Evolutionary conservation across 1,139 yeast species (phyloP).

Genomic region (Zygosaccharomyces pseudobailii): DNA sequence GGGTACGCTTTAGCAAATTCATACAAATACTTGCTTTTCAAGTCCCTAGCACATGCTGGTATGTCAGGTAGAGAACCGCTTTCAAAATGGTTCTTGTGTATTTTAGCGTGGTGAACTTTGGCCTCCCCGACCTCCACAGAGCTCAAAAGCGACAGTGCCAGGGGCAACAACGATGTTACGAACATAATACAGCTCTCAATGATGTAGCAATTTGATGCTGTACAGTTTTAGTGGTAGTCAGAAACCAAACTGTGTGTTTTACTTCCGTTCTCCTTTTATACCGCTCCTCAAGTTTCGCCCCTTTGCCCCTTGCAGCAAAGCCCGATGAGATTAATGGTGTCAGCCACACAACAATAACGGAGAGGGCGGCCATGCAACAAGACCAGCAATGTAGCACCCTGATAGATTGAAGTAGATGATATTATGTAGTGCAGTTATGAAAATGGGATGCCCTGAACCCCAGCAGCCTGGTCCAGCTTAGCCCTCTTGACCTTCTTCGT

Average conservation of each 20-base stretch:
- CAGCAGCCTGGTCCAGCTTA: constrained; percentile 28
- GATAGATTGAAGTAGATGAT: too few species aligned
- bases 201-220: background rate
- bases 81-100: constrained; percentile 49
- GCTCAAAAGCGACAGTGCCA: constrained; percentile 51
- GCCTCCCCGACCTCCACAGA: constrained; percentile 46
- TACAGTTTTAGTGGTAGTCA: background rate
- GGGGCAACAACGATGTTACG: constrained; percentile 69
- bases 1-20: constrained; percentile 46
- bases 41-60: constrained; percentile 65
- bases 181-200: constrained; percentile 24
- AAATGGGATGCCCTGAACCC: constrained; percentile 20
- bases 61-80: constrained; percentile 52
- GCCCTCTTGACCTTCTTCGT: constrained; percentile 30
- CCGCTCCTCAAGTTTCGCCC: constrained; percentile 11
- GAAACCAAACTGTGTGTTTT: background rate
- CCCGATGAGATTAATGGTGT: constrained; percentile 4
- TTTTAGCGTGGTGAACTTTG: constrained; percentile 55
- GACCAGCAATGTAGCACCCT: background rate
- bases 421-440: constrained; percentile 1
- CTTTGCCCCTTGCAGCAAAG: constrained; percentile 8
- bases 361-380: background rate
- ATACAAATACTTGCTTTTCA: constrained; percentile 67
- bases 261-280: constrained; percentile 9
- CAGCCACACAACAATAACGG: background rate